Evolutionary conservation across 768 basidiomycete genomes (phyloP).

Genomic region (Dentipellis sp.): DNA sequence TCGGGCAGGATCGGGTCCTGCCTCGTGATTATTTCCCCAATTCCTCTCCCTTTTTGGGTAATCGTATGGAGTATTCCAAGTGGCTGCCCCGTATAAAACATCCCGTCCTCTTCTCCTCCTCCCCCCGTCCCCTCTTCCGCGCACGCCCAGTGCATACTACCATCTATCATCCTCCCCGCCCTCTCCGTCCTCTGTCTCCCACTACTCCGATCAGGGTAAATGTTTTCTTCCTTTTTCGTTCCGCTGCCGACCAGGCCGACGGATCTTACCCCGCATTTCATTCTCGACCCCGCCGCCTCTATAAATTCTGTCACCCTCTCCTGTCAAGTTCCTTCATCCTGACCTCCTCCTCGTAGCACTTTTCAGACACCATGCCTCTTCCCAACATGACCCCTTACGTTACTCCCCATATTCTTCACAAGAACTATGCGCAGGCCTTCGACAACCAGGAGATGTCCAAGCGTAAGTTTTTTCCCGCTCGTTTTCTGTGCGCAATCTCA

Average conservation of each 20-base stretch:
- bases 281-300: neutral
- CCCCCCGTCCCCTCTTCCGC: neutral
- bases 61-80: neutral
- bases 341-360: neutral
- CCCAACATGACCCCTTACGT: conserved; percentile 75
- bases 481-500: neutral
- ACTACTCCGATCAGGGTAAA: conserved; percentile 1
- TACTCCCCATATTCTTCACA: conserved; percentile 85
- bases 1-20: neutral
- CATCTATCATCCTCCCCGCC: neutral
- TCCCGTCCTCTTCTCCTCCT: neutral
- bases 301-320: neutral
- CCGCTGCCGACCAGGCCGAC: neutral
- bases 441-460: conserved; percentile 54
- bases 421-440: conserved; percentile 67
- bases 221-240: neutral
- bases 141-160: neutral
- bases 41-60: neutral
- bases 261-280: conserved; percentile 1
- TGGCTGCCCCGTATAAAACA: neutral
- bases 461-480: conserved; percentile 33
- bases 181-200: neutral
- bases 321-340: neutral
- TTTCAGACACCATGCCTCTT: conserved; percentile 45
- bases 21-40: neutral